phyloP scores from a whole-genome alignment of 2,329 filamentous ascomycete species.

The Neopestalotiopsis rosae region DNA sequence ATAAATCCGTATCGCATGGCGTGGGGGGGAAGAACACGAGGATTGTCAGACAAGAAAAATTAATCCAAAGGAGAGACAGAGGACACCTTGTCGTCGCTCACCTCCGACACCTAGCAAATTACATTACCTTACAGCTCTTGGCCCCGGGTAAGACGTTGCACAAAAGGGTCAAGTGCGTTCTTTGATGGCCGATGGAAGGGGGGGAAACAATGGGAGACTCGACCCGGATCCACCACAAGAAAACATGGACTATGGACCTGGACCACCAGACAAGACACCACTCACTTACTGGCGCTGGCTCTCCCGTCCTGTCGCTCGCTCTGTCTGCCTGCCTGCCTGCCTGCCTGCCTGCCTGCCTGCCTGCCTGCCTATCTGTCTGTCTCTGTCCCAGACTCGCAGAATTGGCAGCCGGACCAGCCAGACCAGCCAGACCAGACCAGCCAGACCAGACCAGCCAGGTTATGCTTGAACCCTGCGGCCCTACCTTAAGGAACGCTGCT shows the following conservation, averaged over 20 bases:
- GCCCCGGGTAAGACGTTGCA: not conserved
- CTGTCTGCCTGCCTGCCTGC: not conserved
- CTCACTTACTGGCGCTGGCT: not conserved
- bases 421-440: not conserved
- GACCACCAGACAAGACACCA: not conserved
- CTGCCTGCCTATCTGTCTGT: not conserved
- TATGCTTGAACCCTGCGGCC: not conserved
- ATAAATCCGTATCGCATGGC: not conserved
- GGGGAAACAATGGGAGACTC: not conserved
- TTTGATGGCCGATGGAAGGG: not conserved
- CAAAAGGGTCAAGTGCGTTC: not conserved
- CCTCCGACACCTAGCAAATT: constrained; percentile 10
- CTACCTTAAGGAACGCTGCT: constrained; percentile 4
- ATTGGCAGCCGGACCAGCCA: not conserved
- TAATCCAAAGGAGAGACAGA: not conserved
- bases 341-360: not conserved
- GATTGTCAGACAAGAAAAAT: not conserved
- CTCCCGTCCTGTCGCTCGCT: not conserved
- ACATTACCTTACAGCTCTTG: not conserved
- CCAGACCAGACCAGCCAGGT: not conserved
- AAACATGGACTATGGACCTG: too few relatives aligned
- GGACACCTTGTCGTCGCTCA: constrained; percentile 14
- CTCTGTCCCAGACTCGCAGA: not conserved
- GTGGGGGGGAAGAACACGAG: not conserved
- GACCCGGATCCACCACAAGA: not conserved